phyloP scores from a whole-genome alignment of 2,329 filamentous ascomycete genomes.

The Blastomyces emzantsi region DNA sequence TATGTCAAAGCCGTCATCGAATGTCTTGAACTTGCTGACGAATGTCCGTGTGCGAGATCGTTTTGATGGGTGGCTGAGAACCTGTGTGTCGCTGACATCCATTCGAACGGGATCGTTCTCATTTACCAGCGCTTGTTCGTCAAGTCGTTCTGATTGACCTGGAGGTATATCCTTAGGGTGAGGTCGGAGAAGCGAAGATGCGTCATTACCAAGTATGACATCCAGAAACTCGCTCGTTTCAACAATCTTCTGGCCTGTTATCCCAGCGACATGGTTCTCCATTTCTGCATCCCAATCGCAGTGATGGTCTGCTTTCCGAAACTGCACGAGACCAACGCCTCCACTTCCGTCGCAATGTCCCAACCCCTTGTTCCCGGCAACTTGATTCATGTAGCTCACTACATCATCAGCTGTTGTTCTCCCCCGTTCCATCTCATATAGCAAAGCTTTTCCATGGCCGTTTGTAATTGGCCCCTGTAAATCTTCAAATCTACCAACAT shows the following conservation, averaged over 20 bases:
- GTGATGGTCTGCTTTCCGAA: constrained; percentile 50
- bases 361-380: constrained; percentile 64
- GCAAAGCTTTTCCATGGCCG: constrained; percentile 72
- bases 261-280: constrained; percentile 57
- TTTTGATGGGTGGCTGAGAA: constrained; percentile 17
- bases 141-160: constrained; percentile 8
- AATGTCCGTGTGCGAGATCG: constrained; percentile 24
- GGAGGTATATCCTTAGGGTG: constrained; percentile 35
- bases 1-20: constrained; percentile 52
- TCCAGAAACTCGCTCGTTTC: constrained; percentile 89
- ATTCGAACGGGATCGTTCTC: constrained; percentile 4
- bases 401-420: constrained; percentile 66
- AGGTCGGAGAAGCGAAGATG: constrained; percentile 59
- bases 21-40: constrained; percentile 58
- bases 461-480: constrained; percentile 65
- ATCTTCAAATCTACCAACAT: constrained; percentile 63
- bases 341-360: constrained; percentile 58
- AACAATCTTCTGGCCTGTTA: constrained; percentile 71
- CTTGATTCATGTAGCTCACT: constrained; percentile 62
- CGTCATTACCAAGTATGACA: constrained; percentile 73
- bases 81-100: constrained; percentile 14
- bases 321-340: constrained; percentile 65
- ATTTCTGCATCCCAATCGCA: constrained; percentile 62
- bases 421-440: constrained; percentile 52
- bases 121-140: constrained; percentile 2